Conservation (phyloP, 2,329 filamentous ascomycete species). For the Tolypocladium cylindrosporum region DNA sequence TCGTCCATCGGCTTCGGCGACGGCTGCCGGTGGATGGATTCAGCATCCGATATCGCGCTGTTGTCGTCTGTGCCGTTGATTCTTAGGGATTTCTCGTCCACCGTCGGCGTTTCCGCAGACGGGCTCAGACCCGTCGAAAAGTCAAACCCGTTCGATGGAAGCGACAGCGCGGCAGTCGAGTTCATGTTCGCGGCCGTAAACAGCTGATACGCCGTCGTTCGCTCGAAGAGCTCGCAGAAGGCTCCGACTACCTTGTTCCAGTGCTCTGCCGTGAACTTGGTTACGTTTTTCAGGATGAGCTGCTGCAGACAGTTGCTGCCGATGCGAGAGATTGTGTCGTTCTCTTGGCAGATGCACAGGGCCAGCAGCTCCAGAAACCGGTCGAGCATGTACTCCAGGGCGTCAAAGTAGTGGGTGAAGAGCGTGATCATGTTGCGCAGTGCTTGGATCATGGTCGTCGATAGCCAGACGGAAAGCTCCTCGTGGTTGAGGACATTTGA, state of each 20-base stretch:
- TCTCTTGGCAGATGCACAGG: conserved; percentile 97
- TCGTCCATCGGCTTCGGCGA: conserved; percentile 22
- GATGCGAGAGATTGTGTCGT: conserved; percentile 95
- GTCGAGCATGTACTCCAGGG: conserved; percentile 94
- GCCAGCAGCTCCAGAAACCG: conserved; percentile 91
- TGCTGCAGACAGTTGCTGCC: conserved; percentile 97
- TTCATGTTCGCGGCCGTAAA: conserved; percentile 70
- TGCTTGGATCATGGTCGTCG: conserved; percentile 98
- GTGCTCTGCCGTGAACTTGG: conserved; percentile 77
- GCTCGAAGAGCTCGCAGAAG: conserved; percentile 91
- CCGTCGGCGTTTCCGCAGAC: conserved; percentile 23
- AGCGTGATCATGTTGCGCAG: conserved; percentile 96
- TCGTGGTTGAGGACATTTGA: conserved; percentile 91
- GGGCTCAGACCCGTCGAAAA: conserved; percentile 36
- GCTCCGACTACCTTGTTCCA: conserved; percentile 93
- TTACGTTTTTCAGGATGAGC: conserved; percentile 90
- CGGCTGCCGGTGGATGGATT: conserved; percentile 19
- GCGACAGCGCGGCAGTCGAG: conserved; percentile 39
- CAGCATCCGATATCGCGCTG: conserved; percentile 16
- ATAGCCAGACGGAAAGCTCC: conserved; percentile 95
- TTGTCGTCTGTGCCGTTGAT: conserved; percentile 45
- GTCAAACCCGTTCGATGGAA: conserved; percentile 41
- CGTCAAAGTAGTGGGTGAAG: conserved; percentile 97
- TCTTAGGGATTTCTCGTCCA: conserved; percentile 48
- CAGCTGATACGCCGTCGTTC: conserved; percentile 88